Base-by-base conservation (phyloP, 1,284 basidiomycete genomes). In the Melampsora americana region DNA sequence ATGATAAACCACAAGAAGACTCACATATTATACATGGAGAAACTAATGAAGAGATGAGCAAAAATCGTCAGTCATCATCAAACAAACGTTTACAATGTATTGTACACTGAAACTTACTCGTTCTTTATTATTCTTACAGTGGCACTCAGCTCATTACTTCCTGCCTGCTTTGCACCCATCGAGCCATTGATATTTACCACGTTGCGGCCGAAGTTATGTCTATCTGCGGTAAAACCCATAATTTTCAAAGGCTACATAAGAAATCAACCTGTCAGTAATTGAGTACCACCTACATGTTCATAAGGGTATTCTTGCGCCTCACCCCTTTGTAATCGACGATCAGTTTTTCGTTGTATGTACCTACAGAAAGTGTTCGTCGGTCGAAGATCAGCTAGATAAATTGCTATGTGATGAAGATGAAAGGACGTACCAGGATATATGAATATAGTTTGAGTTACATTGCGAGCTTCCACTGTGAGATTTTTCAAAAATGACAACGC, bases 311-410 rank as follows among this genome's bases (percentile, higher is more conserved):
- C 9, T 53, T 12, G 50, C 20, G 50, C 50, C 35, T 53, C 23
- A 53, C 50, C 50, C 50, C 50, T 53, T 53, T 53, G 16, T 53
- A 53, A 18, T 53, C 50, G 20, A 53, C 50, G 16, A 53, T 53
- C 50, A 53, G 16, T 26, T 26, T 53, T 53, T 53, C 50, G 23
- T 20, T 26, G 50, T 53, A 53, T 6, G 18, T 53, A 1, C 50
- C 50, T 53, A 53, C 16, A 20, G 6, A 20, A 53, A 12, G 16
- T 9, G 7, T 53, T 1, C 50, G 7, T 0, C 20, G 11, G 11
- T 53, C 16, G 6, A 6, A 35, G 35, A 20, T 53, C 7, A 53
- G 23, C 50, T 26, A 5, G 23, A 53, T 26, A 6, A 53, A 53
- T 26, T 9, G 6, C 23, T 20, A 53, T 53, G 50, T 53, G 50